Evolutionary conservation across 2,329 filamentous ascomycete genomes (phyloP).

Genomic region (Cercospora citrullina): DNA sequence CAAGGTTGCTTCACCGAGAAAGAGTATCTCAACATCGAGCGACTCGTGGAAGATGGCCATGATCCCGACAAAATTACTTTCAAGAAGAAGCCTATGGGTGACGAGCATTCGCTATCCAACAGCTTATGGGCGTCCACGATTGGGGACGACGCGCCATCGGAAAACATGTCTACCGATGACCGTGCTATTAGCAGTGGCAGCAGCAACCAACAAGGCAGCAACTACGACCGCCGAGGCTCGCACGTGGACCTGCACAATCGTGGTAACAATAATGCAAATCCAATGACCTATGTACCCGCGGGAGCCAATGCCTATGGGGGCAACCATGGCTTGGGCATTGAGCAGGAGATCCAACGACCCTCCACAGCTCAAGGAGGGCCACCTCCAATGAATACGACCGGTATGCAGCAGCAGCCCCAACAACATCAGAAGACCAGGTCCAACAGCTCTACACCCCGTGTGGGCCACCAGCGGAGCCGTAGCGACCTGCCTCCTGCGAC

Average conservation of each 20-base stretch:
- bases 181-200: slow-evolving; percentile 27
- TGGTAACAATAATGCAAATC: slow-evolving; percentile 24
- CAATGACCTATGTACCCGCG: slow-evolving; percentile 30
- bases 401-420: slow-evolving; percentile 16
- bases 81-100: slow-evolving; percentile 17
- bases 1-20: slow-evolving; percentile 92
- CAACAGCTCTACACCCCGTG: slow-evolving; percentile 24
- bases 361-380: slow-evolving; percentile 24
- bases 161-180: slow-evolving; percentile 18
- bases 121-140: slow-evolving; percentile 22
- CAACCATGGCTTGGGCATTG: slow-evolving; percentile 23
- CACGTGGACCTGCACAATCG: slow-evolving; percentile 22
- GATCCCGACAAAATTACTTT: slow-evolving; percentile 19
- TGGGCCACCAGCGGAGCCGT: slow-evolving; percentile 27
- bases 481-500: slow-evolving; percentile 25
- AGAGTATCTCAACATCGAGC: slow-evolving; percentile 39
- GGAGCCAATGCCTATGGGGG: slow-evolving; percentile 22
- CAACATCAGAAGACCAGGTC: slow-evolving; percentile 17
- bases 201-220: slow-evolving; percentile 22
- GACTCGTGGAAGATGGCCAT: slow-evolving; percentile 29
- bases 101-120: slow-evolving; percentile 23
- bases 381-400: slow-evolving; percentile 12
- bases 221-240: slow-evolving; percentile 15
- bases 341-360: slow-evolving; percentile 24
- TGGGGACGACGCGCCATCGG: slow-evolving; percentile 19